These are phyloP conservation scores for Xylariaceae sp. DNA, from an alignment of 2,329 filamentous ascomycete species.

Conservation along the genomic window DNA sequence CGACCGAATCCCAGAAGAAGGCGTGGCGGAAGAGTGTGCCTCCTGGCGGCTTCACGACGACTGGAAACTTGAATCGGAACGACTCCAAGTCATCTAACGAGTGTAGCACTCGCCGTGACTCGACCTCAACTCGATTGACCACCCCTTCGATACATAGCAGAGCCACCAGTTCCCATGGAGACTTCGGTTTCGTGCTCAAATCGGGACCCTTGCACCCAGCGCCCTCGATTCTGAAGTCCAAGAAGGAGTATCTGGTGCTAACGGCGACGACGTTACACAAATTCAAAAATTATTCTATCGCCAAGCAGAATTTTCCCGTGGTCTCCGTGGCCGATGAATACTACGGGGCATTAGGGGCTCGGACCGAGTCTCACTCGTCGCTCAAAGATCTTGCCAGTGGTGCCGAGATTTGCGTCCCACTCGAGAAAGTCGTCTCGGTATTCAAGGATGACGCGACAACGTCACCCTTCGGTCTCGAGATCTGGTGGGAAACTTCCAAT, in stretches of 20 bases:
- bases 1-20: constrained; percentile 22
- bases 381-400: constrained; percentile 21
- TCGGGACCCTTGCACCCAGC: constrained; percentile 47
- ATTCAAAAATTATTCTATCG: constrained; percentile 44
- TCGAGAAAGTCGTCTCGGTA: constrained; percentile 47
- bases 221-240: constrained; percentile 44
- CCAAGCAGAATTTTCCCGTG: constrained; percentile 43
- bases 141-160: constrained; percentile 29
- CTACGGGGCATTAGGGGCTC: constrained; percentile 32
- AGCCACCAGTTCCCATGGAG: constrained; percentile 29
- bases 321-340: constrained; percentile 30
- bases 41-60: constrained; percentile 21
- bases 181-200: constrained; percentile 34
- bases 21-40: constrained; percentile 26
- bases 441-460: constrained; percentile 48
- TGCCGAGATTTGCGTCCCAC: constrained; percentile 41
- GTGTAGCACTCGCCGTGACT: constrained; percentile 25
- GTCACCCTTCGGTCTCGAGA: constrained; percentile 48
- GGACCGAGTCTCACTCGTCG: constrained; percentile 32
- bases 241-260: constrained; percentile 47
- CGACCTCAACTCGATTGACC: constrained; percentile 31
- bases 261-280: constrained; percentile 48
- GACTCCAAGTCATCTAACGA: constrained; percentile 31
- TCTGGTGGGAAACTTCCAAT: constrained; percentile 48
- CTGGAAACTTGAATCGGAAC: constrained; percentile 27